Conservation (phyloP, 306 rosid species). For the Begonia peltatifolia region DNA sequence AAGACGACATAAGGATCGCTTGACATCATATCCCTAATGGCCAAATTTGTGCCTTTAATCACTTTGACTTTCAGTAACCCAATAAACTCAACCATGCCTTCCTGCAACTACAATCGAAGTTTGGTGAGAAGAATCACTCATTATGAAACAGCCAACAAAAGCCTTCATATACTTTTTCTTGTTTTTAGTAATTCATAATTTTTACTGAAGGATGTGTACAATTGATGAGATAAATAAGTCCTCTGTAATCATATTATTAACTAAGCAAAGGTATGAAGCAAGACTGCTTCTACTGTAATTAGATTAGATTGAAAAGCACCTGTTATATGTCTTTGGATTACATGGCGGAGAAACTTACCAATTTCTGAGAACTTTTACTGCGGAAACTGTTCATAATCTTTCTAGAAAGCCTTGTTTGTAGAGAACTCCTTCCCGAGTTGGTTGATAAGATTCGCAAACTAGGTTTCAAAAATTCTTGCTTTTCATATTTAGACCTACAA, state of each 20-base stretch:
- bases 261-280: no score
- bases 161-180: no score
- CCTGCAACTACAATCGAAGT: constrained; percentile 29
- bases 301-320: no score
- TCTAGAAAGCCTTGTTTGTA: constrained; percentile 37
- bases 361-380: constrained; percentile 32
- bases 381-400: constrained; percentile 43
- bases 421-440: constrained; percentile 32
- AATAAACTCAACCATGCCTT: constrained; percentile 85
- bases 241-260: no score
- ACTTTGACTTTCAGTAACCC: constrained; percentile 92
- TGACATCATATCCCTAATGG: constrained; percentile 87
- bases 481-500: constrained; percentile 79
- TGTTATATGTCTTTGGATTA: no score
- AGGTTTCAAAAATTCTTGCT: constrained; percentile 88
- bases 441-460: constrained; percentile 67
- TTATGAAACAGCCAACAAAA: not conserved
- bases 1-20: constrained; percentile 94
- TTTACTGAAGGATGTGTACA: no score
- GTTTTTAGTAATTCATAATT: no score
- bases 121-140: not conserved
- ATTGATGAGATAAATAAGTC: no score
- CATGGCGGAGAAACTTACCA: constrained; percentile 24
- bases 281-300: no score
- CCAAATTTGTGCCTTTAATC: constrained; percentile 74